A percentile compares a stretch with the other conserved stretches of the same genome.
Evolutionary conservation across 1,284 basidiomycete species (phyloP).

Genomic region (Ceratobasidium sp.): DNA sequence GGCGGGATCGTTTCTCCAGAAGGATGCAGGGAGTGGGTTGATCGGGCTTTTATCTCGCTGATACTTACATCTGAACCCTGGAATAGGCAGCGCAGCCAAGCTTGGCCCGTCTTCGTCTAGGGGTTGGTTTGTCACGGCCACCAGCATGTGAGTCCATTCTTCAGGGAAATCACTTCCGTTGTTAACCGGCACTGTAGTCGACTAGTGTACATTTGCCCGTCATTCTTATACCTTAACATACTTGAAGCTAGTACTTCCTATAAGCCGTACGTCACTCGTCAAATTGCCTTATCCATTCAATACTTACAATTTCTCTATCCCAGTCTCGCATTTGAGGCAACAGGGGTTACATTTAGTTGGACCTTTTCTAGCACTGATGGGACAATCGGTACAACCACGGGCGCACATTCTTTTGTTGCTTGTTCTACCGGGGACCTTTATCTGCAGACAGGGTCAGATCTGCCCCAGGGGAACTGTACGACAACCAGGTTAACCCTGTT

Average conservation of each 20-base stretch:
- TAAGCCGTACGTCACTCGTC: slow-evolving; percentile 10
- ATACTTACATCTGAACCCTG: not conserved
- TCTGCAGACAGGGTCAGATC: slow-evolving; percentile 16
- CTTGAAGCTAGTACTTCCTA: slow-evolving; percentile 22
- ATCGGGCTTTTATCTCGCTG: not conserved
- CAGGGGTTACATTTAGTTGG: not conserved
- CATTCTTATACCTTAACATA: not conserved
- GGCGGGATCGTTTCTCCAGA: slow-evolving; percentile 15
- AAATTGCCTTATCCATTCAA: too few relatives aligned
- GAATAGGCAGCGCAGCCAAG: not conserved
- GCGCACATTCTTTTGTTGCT: slow-evolving; percentile 5
- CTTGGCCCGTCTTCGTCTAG: not conserved
- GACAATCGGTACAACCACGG: not conserved
- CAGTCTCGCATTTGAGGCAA: slow-evolving; percentile 3
- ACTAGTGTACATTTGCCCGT: slow-evolving; percentile 5
- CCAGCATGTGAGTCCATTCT: not conserved
- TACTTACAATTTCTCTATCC: too few relatives aligned
- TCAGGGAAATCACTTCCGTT: not conserved
- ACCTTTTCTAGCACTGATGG: not conserved
- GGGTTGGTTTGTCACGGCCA: slow-evolving; percentile 8
- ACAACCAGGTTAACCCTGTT: slow-evolving; percentile 9
- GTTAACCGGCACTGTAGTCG: not conserved
- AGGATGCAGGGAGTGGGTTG: not conserved
- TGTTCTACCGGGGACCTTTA: slow-evolving; percentile 14
- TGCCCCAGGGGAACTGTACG: slow-evolving; percentile 29